Conservation (phyloP, 345 rosid genomes). For the Pistacia vera region DNA sequence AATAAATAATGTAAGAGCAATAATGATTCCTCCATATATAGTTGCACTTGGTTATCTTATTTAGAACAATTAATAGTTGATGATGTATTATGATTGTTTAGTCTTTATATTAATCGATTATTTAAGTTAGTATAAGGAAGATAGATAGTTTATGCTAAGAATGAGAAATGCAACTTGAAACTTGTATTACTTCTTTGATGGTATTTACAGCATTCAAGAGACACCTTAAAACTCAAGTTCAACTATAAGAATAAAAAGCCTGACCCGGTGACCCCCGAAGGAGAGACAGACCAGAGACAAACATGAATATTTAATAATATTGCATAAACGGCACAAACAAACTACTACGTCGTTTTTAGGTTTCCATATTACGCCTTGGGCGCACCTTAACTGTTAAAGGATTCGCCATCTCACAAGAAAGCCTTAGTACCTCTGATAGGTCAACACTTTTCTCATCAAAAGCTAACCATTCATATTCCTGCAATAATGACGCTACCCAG, state of each 20-base stretch:
- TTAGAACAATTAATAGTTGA: too few relatives aligned
- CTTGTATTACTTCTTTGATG: constrained; percentile 2
- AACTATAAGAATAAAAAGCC: constrained; percentile 3
- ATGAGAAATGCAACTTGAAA: neutral
- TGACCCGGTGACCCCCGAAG: neutral
- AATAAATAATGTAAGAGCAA: too few relatives aligned
- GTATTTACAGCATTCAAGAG: constrained; percentile 2
- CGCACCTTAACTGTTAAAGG: constrained; percentile 52
- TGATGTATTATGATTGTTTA: too few relatives aligned
- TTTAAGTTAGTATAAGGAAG: too few relatives aligned
- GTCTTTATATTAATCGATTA: too few relatives aligned
- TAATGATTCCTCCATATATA: too few relatives aligned
- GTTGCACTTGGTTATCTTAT: too few relatives aligned
- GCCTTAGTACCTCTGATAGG: constrained; percentile 65
- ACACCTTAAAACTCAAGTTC: neutral
- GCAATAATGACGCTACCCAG: constrained; percentile 73
- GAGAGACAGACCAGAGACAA: neutral
- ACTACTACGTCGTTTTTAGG: neutral
- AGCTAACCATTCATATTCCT: constrained; percentile 66
- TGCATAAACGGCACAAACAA: neutral
- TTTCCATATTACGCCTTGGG: constrained; percentile 30
- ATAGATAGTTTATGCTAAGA: too few relatives aligned
- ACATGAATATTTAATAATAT: neutral
- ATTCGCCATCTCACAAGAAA: constrained; percentile 84
- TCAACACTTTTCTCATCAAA: constrained; percentile 44